Evolutionary conservation across 139 green algal species (phyloP), one percentile per base, ranked within the genome.

Genomic region (Chlamydomonas urium): DNA sequence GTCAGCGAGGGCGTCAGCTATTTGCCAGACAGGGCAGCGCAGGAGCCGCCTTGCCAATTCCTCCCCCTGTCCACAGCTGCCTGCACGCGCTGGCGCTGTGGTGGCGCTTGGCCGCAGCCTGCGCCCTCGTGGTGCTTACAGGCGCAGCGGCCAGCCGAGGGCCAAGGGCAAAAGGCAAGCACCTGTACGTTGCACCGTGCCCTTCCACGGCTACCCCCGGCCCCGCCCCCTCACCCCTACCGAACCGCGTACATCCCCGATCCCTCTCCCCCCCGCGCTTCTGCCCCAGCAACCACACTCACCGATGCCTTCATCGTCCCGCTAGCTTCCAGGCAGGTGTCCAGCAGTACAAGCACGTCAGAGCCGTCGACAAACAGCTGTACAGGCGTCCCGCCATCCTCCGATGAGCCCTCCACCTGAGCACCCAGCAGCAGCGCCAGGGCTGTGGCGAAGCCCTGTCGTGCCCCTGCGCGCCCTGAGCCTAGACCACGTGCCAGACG

Each of bases 401-500:
- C 53, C 17, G 53, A 5, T 4, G 6, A 14, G 32, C 23, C 42
- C 5, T 6, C 60, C 19, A 14, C 33, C 60, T 67, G 31, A 6
- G n/a, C 14, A 45, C 60, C 29, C 17, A 93, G 76, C 29, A 83
- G 47, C 21, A 71, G 57, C 6, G 86, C 72, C 23, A 96, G 76
- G 2, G 88, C 90, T 26, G 92, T 79, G 2, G 88, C 82, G 84
- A 91, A 95, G 67, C 91, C 91, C 73, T 96, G 91, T 14, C 91
- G 80, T 0, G 91, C 90, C n/a, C 76, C 90, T 28, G 84, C 59
- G 0, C 87, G 75, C 29, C 81, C 72, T 5, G 87, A 93, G 0
- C 56, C 81, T 26, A 96, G 81, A 10, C 91, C 91, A 14, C 86
- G 72, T 19, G 77, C 76, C 36, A 96, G 76, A 3, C 91, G 85